Base-by-base conservation (phyloP, 306 rosid genomes). In the Glycine latifolia region DNA sequence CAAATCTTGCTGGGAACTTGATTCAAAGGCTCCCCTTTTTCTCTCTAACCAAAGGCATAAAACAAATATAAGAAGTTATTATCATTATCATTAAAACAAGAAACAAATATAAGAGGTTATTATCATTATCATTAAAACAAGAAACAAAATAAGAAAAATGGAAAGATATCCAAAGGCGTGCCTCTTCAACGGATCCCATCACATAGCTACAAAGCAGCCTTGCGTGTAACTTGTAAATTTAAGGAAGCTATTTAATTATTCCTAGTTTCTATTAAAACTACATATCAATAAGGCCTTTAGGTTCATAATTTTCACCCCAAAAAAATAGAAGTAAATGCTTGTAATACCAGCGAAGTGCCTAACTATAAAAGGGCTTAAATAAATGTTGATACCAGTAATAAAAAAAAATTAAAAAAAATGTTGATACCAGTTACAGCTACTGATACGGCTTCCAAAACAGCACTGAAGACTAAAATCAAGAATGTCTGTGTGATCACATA, bases 401-500 rank as follows among this genome's bases (percentile, higher is more conserved):
- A 26, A 20, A 26, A 26, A 26, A 26, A 26, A 26, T 26, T 0
- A 26, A 62, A 71, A 86, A 48, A 77, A 79, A 78, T 33, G 82
- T 37, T 77, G 71, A 68, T 43, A 39, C 75, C 75, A 56, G 79
- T 7, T 37, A 49, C 77, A 77, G 65, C 67, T 72, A 17, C 78
- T 1, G 56, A 73, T 67, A 52, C 60, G 60, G 43, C 53, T 81
- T 78, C 39, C 48, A 71, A 55, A 15, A 49, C 33, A 49, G 69
- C 68, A 17, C 10, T 46, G 79, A 39, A 50, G 67, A 70, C 59
- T 41, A 62, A 72, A 26, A 47, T 14, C 15, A 59, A 76, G 47
- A 71, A 61, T 35, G 52, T 47, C 43, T 59, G 33, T 16, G 72
- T 47, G 35, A 41, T 94, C 90, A 94, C 98, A 92, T 86, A 20